phyloP scores from a whole-genome alignment of 108 stramenopile species.

The Cyclotella sp. region DNA sequence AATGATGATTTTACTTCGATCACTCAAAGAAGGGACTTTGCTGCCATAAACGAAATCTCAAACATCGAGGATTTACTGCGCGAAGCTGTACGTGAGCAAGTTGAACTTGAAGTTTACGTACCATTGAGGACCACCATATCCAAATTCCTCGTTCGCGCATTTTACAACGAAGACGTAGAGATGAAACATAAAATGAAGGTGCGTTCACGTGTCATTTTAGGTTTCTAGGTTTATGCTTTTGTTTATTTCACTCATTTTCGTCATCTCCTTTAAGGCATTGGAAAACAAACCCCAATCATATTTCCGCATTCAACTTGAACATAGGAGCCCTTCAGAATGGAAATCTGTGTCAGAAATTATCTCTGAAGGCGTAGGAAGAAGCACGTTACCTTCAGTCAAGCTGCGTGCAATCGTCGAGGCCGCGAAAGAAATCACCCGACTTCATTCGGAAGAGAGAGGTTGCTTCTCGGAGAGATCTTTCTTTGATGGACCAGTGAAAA shows the following conservation, averaged over 20 bases:
- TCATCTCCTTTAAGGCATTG: constrained; percentile 41
- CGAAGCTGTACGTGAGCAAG: constrained; percentile 84
- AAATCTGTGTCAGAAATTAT: constrained; percentile 75
- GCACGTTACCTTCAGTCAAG: constrained; percentile 83
- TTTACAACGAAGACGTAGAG: constrained; percentile 85
- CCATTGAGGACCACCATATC: constrained; percentile 83
- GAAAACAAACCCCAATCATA: constrained; percentile 62
- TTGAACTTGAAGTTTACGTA: constrained; percentile 88
- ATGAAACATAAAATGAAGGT: constrained; percentile 78
- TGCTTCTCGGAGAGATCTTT: constrained; percentile 33
- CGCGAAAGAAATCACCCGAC: constrained; percentile 72
- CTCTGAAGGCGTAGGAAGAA: constrained; percentile 75
- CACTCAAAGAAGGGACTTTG: constrained; percentile 59
- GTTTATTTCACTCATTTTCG: background rate
- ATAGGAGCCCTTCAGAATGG: constrained; percentile 77
- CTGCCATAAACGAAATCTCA: constrained; percentile 22
- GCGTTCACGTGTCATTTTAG: background rate
- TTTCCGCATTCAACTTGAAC: constrained; percentile 58
- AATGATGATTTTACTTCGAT: constrained; percentile 70
- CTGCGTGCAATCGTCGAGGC: constrained; percentile 86
- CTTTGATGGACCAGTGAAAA: constrained; percentile 43
- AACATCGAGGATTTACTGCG: constrained; percentile 67
- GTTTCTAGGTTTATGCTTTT: background rate
- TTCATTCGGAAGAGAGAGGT: constrained; percentile 58
- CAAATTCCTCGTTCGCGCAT: constrained; percentile 78